phyloP scores from a whole-genome alignment of 1,139 yeast genomes.

The Suzukiozyma palmioleophila region DNA sequence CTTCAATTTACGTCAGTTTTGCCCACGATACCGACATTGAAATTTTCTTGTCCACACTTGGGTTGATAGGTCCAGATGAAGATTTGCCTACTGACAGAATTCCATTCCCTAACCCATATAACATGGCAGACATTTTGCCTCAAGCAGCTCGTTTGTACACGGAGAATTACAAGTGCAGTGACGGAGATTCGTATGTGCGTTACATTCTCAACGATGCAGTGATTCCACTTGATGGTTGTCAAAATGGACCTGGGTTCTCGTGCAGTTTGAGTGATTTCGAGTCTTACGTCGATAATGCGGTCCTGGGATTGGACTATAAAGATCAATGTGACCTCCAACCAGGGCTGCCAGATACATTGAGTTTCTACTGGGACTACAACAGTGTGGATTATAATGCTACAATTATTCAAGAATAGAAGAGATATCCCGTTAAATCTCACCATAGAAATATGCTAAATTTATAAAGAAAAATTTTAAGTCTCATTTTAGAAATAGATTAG shows the following conservation, averaged over 20 bases:
- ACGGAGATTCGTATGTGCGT: slow-evolving; percentile 21
- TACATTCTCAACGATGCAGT: slow-evolving; percentile 53
- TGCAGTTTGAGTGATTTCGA: slow-evolving; percentile 28
- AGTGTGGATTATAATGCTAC: not conserved
- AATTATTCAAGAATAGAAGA: too few species aligned
- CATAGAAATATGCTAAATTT: too few species aligned
- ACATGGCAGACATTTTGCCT: slow-evolving; percentile 45
- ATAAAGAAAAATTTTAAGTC: too few species aligned
- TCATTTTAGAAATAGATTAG: too few species aligned
- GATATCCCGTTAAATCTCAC: too few species aligned
- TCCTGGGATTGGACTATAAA: slow-evolving; percentile 23
- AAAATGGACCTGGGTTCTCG: slow-evolving; percentile 31
- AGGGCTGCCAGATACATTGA: slow-evolving; percentile 16
- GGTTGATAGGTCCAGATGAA: slow-evolving; percentile 33
- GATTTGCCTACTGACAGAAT: slow-evolving; percentile 17
- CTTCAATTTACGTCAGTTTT: slow-evolving; percentile 33
- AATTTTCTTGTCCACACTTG: slow-evolving; percentile 45
- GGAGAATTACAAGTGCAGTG: slow-evolving; percentile 39
- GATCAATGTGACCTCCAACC: slow-evolving; percentile 25
- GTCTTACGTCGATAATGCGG: slow-evolving; percentile 25
- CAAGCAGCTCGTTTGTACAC: slow-evolving; percentile 47
- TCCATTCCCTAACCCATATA: slow-evolving; percentile 37
- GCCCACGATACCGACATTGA: slow-evolving; percentile 55
- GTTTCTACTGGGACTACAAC: slow-evolving; percentile 29
- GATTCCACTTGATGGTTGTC: slow-evolving; percentile 37